Evolutionary conservation across 2,329 filamentous ascomycete genomes (phyloP), one percentile per base, ranked within the genome.

Genomic region (Ceratocystis lukuohia): DNA sequence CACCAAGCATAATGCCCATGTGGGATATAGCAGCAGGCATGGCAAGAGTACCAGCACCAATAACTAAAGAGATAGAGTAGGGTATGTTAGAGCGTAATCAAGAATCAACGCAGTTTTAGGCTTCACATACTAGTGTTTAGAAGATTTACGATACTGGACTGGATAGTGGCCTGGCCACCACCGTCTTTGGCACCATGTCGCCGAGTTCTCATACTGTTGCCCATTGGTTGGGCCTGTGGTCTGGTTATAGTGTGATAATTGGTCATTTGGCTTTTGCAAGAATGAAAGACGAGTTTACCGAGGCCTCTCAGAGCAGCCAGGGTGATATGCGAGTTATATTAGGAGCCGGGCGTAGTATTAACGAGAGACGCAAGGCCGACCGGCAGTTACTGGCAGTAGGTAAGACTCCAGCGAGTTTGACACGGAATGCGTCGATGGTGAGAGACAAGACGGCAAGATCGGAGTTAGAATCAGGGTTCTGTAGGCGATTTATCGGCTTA

Each of bases 1-100:
- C 82, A 56, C 94, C 94, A 41, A 96, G 82, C 70, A 89, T 79
- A 71, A 99, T 92, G 72, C 94, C 94, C 85, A 97, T 96, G 73
- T 96, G 91, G 15, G 91, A 94, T 76, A 99, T 85, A 57, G 94
- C 93, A 5, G 90, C 87, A n/a, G 93, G 93, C 92, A 96, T 86
- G 62, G 93, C 94, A 53, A 99, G 84, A 1, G 95, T 92, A 65
- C 94, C 94, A 45, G 94, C 93, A 66, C 94, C 94, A 70, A 99
- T 85, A 72, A 99, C 90, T 94, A 72, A 56, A 67, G 30, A n/a
- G 20, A 65, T 72, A 66, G 57, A 69, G 72, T 65, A 57, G 69
- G 71, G 70, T 68, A 72, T 68, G 30, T 57, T 67, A 46, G 53
- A 17, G 25, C 62, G 30, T 15, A 6, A 2, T 28, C 12, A 46